Conservation (phyloP, 1,139 yeast genomes). For the Pichia sp. region DNA sequence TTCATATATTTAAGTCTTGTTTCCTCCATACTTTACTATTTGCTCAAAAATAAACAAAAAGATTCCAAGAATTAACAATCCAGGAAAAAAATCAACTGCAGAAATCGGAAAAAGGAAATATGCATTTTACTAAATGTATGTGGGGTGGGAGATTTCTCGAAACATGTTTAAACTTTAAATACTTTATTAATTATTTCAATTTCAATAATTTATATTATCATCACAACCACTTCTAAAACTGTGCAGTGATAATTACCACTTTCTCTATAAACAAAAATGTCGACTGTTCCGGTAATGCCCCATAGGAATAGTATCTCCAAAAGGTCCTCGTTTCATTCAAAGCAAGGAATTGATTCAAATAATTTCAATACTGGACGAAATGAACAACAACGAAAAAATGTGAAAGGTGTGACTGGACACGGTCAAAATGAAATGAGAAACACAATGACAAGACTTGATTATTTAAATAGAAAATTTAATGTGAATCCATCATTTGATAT, state of each 20-base stretch:
- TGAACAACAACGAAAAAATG: not conserved
- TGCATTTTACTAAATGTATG: too few relatives aligned
- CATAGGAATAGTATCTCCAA: conserved; percentile 14
- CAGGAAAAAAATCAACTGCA: too few relatives aligned
- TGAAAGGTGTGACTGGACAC: not conserved
- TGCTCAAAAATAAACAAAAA: too few relatives aligned
- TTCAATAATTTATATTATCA: too few relatives aligned
- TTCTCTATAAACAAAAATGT: not conserved
- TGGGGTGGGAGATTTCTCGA: too few relatives aligned
- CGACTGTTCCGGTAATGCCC: not conserved
- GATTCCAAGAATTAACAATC: too few relatives aligned
- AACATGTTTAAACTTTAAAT: too few relatives aligned
- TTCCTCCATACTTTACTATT: too few relatives aligned
- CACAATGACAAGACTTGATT: conserved; percentile 7
- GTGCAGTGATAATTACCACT: too few relatives aligned
- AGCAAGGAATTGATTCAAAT: not conserved
- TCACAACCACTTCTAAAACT: too few relatives aligned
- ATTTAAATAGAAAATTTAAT: conserved; percentile 11
- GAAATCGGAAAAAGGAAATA: too few relatives aligned
- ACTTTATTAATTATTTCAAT: too few relatives aligned
- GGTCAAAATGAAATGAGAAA: conserved; percentile 5
- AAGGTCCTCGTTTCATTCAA: conserved; percentile 3
- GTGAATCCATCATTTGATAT: conserved; percentile 10
- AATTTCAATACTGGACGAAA: not conserved
- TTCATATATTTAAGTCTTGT: conserved; percentile 30